These are phyloP conservation scores for Gracilaria vermiculophylla DNA, from an alignment of 23 red algal genomes.

Conservation along the genomic window DNA sequence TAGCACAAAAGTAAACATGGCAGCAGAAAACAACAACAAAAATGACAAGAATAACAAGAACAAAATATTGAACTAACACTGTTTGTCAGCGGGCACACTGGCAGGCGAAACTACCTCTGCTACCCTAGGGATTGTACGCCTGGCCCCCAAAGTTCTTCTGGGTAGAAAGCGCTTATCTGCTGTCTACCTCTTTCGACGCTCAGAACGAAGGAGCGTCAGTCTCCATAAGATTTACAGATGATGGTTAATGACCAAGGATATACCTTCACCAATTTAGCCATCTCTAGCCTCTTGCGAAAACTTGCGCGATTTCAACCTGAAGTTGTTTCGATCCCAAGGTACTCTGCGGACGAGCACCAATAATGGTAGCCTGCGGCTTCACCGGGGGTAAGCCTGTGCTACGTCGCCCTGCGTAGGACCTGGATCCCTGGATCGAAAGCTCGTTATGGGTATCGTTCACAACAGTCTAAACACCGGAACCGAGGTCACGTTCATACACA, in stretches of 20 bases:
- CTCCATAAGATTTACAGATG: slow-evolving; percentile 10
- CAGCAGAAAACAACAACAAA: not conserved
- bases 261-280: not conserved
- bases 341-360: not conserved
- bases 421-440: not conserved
- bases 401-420: not conserved
- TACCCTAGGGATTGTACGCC: not conserved
- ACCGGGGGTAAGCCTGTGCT: not conserved
- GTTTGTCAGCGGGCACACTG: not conserved
- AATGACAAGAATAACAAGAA: not conserved
- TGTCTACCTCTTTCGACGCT: slow-evolving; percentile 15
- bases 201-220: not conserved
- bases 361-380: not conserved
- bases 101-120: not conserved
- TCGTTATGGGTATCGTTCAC: not conserved
- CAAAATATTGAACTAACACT: not conserved
- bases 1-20: not conserved
- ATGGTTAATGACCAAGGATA: slow-evolving; percentile 27
- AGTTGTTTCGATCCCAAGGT: slow-evolving; percentile 1
- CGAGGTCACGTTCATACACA: not conserved
- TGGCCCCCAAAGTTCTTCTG: slow-evolving; percentile 9
- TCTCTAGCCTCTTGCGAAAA: not conserved
- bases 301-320: not conserved
- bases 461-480: not conserved
- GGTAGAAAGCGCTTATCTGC: slow-evolving; percentile 22